Base-by-base conservation (phyloP, 805 yeast species). In the Cyberlindnera americana region DNA sequence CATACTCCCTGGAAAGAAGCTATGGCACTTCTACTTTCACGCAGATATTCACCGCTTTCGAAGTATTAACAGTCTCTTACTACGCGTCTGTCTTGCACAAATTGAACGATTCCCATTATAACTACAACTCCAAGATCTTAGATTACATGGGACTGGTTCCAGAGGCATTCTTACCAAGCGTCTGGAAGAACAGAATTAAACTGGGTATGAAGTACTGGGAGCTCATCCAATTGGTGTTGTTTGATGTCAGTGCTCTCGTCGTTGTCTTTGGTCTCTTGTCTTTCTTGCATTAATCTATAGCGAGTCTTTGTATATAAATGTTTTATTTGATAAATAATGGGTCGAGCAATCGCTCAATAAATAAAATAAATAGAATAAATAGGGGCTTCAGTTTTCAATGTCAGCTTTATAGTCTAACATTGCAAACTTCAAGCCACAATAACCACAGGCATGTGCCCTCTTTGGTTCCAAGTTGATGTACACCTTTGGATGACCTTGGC, bases 401-500 rank as follows among this genome's bases (percentile, higher is more conserved):
- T 47, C 54, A 8, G 21, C 46, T 23, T 43, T 46, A 32, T 38
- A 50, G 2, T 33, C 33, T 31, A 50, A 52, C 46, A 50, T 52
- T n/a, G 55, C 55, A 55, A 70, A 82, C 57, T 83, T 72, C 53
- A 77, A 69, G 4, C 89, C 89, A 65, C 95, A 86, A 69, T 86
- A 86, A 8, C 87, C 87, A 66, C 95, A 86, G 15, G 83, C 69
- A 37, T 78, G 75, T 12, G 84, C 72, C 45, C 78, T 77, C 29
- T 87, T 83, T 58, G 77, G 79, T 60, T 86, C 95, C 57, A 87
- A 72, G 62, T 85, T 85, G 62, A 86, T 85, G 60, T 65, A 86
- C 17, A 86, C 77, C 60, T 81, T 83, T 31, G 95, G 95, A 60
- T 86, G 95, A 15, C 95, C 95, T 53, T 78, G 84, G 54, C 76